A percentile compares a stretch with the other conserved stretches of the same genome.
Evolutionary conservation across 208 protist species (phyloP).

Genomic region (Leishmania tarentolae): DNA sequence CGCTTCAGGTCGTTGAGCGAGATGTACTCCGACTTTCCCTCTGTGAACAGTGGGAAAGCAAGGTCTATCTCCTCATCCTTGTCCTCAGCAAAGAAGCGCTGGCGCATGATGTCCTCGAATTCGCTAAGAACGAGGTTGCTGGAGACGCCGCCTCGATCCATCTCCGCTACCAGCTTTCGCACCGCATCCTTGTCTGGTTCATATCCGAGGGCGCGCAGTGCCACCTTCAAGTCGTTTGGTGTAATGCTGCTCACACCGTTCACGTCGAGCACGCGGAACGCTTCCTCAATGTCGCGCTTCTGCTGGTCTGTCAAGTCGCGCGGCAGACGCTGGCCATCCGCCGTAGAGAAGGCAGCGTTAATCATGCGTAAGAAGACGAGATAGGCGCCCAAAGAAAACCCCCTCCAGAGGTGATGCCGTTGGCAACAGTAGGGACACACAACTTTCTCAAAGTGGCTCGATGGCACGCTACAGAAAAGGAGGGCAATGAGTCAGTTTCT

Average conservation of each 20-base stretch:
- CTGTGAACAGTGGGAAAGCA: conserved; percentile 95
- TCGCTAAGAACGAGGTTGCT: conserved; percentile 91
- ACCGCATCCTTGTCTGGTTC: conserved; percentile 94
- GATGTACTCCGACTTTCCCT: conserved; percentile 94
- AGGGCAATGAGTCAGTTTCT: neutral
- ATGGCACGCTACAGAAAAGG: neutral
- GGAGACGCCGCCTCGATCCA: conserved; percentile 91
- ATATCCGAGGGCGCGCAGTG: conserved; percentile 94
- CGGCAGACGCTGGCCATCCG: conserved; percentile 61
- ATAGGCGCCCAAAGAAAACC: neutral
- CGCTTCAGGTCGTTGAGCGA: conserved; percentile 96
- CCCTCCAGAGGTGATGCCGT: neutral
- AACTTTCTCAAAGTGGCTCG: neutral
- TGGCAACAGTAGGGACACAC: neutral
- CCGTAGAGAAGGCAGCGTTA: conserved; percentile 55
- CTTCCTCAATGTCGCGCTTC: conserved; percentile 93
- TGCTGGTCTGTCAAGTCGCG: conserved; percentile 88
- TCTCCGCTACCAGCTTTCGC: conserved; percentile 90
- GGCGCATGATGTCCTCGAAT: conserved; percentile 92
- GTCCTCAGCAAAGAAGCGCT: conserved; percentile 90
- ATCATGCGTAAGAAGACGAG: conserved; percentile 32
- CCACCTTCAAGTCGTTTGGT: conserved; percentile 94
- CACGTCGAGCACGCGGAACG: conserved; percentile 96
- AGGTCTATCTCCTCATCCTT: conserved; percentile 90
- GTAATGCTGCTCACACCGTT: conserved; percentile 94